Evolutionary conservation across 1,139 yeast species (phyloP).

Genomic region (Saccharomyces pastorianus): DNA sequence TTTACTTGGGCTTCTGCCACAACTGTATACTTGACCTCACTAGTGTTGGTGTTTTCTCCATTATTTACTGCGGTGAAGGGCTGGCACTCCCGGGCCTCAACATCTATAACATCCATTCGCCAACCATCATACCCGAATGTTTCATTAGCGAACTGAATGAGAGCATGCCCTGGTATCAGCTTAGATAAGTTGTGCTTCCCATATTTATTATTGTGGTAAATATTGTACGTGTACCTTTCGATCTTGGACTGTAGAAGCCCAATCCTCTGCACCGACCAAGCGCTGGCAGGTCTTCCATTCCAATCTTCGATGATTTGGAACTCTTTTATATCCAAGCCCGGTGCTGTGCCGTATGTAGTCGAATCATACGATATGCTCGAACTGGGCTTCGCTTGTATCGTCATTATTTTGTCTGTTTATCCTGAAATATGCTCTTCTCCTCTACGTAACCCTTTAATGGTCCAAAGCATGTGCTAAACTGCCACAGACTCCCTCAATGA

Average conservation of each 20-base stretch:
- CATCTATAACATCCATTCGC: constrained; percentile 23
- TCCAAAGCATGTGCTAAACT: too few relatives aligned
- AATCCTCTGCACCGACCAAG: constrained; percentile 27
- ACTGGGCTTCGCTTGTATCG: neutral
- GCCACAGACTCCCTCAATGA: neutral
- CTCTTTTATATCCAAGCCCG: constrained; percentile 19
- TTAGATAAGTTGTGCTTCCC: constrained; percentile 27
- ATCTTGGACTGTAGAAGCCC: constrained; percentile 25
- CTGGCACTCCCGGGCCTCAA: constrained; percentile 18
- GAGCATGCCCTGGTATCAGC: constrained; percentile 25
- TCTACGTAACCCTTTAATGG: neutral
- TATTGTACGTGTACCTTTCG: constrained; percentile 22
- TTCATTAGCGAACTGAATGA: constrained; percentile 29
- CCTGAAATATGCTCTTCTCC: neutral
- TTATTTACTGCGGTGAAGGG: constrained; percentile 1
- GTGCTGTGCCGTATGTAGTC: constrained; percentile 16
- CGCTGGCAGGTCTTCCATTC: constrained; percentile 28
- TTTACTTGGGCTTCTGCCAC: constrained; percentile 27
- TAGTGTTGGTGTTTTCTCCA: constrained; percentile 2
- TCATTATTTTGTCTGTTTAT: neutral
- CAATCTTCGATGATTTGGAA: constrained; percentile 22
- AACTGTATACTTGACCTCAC: constrained; percentile 15
- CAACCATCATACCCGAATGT: constrained; percentile 32
- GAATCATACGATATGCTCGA: constrained; percentile 16
- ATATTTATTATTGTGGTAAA: constrained; percentile 23